A percentile compares a stretch with the other conserved stretches of the same genome.
Evolutionary conservation across 768 basidiomycete genomes (phyloP).

Genomic region (Rhizopogon vinicolor): DNA sequence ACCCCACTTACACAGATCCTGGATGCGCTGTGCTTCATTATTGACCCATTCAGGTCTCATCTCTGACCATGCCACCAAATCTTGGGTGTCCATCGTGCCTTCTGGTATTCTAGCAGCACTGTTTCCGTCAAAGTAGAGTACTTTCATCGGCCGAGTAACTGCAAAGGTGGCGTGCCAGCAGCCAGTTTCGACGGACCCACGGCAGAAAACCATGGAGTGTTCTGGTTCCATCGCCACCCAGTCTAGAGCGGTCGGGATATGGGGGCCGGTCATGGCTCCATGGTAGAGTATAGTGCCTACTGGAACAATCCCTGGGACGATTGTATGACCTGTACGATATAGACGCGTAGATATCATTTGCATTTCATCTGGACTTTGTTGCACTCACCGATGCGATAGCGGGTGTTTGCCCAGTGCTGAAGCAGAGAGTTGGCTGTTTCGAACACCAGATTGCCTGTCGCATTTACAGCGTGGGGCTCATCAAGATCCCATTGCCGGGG

Average conservation of each 20-base stretch:
- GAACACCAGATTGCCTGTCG: constrained; percentile 12
- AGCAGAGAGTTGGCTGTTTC: constrained; percentile 28
- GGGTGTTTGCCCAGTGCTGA: constrained; percentile 35
- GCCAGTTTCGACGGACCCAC: not conserved
- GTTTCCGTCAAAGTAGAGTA: too few species aligned
- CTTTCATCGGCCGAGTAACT: constrained; percentile 19
- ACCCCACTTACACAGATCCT: constrained; percentile 30
- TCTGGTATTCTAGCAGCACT: constrained; percentile 23
- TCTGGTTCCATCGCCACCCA: constrained; percentile 34
- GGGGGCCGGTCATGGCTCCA: constrained; percentile 12
- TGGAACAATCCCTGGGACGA: constrained; percentile 30
- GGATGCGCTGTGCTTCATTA: constrained; percentile 21
- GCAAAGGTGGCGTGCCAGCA: constrained; percentile 28
- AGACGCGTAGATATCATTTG: not conserved
- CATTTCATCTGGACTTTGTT: not conserved
- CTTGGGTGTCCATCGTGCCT: constrained; percentile 32
- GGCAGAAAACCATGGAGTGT: constrained; percentile 33
- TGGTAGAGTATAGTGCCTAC: constrained; percentile 34
- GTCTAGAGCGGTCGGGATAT: constrained; percentile 7
- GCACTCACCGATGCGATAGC: constrained; percentile 27
- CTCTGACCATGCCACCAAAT: constrained; percentile 17
- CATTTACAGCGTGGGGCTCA: constrained; percentile 16
- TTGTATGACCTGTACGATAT: constrained; percentile 17
- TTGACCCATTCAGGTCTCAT: constrained; percentile 8
- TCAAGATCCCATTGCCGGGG: constrained; percentile 15